Evolutionary conservation across 441 rosid genomes (phyloP).

Genomic region (Erysimum cheiri): DNA sequence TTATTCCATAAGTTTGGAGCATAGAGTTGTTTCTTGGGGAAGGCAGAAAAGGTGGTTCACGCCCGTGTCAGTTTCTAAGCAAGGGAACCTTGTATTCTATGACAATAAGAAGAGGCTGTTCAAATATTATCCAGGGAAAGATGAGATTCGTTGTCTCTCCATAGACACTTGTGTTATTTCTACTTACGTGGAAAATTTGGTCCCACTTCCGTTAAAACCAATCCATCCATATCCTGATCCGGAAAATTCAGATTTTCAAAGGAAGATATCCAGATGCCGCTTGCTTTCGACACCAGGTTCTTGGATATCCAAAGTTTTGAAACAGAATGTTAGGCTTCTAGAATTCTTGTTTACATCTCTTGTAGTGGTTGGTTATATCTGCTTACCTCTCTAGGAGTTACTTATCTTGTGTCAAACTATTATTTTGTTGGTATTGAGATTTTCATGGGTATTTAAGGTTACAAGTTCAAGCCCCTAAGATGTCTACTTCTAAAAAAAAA

Average conservation of each 20-base stretch:
- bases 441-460: no score
- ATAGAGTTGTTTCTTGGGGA: background rate
- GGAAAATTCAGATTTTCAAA: background rate
- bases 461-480: no score
- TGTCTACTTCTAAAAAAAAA: no score
- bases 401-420: background rate
- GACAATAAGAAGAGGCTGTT: slow-evolving; percentile 4
- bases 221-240: background rate
- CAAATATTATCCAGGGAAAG: slow-evolving; percentile 9
- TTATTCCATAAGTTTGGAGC: background rate
- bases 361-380: background rate
- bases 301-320: slow-evolving; percentile 2
- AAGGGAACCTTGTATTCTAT: slow-evolving; percentile 11
- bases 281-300: background rate
- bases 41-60: slow-evolving; percentile 5
- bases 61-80: slow-evolving; percentile 3
- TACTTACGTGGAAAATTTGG: slow-evolving; percentile 13
- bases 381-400: background rate
- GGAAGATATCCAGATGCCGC: background rate
- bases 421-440: background rate
- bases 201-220: background rate
- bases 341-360: background rate
- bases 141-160: slow-evolving; percentile 12
- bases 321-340: background rate
- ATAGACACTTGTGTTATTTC: slow-evolving; percentile 7